These are phyloP conservation scores for Dictyostelium brefeldianum DNA, from an alignment of 78 protist species.

Conservation along the genomic window DNA sequence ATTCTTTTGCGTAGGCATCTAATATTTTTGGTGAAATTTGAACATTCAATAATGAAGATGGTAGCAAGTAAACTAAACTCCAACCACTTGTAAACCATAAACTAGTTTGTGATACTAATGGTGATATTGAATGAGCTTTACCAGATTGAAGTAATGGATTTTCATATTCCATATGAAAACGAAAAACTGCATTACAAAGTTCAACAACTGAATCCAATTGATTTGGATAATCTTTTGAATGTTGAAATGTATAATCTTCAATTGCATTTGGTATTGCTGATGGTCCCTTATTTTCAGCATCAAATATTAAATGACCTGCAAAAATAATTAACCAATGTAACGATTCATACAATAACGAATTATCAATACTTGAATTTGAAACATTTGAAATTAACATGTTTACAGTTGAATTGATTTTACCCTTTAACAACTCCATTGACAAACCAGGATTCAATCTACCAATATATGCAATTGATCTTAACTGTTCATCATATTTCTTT, in stretches of 20 bases:
- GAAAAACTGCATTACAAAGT: slow-evolving; percentile 19
- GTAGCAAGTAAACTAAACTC: slow-evolving; percentile 46
- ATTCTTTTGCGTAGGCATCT: not conserved
- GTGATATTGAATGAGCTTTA: not conserved
- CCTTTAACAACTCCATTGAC: slow-evolving; percentile 39
- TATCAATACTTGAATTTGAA: not conserved
- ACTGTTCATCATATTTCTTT: slow-evolving; percentile 71
- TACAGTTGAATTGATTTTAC: slow-evolving; percentile 6
- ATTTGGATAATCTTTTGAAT: not conserved
- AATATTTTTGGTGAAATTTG: not conserved
- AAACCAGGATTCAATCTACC: slow-evolving; percentile 54
- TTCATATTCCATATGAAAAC: slow-evolving; percentile 52
- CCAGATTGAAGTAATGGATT: slow-evolving; percentile 10
- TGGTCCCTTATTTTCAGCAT: slow-evolving; percentile 7
- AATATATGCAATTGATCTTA: slow-evolving; percentile 37
- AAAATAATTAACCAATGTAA: slow-evolving; percentile 69
- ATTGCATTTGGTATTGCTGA: slow-evolving; percentile 44
- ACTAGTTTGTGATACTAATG: slow-evolving; percentile 39
- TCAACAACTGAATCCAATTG: slow-evolving; percentile 26
- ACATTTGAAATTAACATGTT: not conserved
- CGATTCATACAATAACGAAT: slow-evolving; percentile 14
- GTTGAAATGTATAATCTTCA: slow-evolving; percentile 21
- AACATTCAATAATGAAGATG: slow-evolving; percentile 18
- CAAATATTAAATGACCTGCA: slow-evolving; percentile 60
- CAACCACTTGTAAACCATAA: slow-evolving; percentile 59